Conservation (phyloP, 257 asterid genomes). For the Penstemon davidsonii region DNA sequence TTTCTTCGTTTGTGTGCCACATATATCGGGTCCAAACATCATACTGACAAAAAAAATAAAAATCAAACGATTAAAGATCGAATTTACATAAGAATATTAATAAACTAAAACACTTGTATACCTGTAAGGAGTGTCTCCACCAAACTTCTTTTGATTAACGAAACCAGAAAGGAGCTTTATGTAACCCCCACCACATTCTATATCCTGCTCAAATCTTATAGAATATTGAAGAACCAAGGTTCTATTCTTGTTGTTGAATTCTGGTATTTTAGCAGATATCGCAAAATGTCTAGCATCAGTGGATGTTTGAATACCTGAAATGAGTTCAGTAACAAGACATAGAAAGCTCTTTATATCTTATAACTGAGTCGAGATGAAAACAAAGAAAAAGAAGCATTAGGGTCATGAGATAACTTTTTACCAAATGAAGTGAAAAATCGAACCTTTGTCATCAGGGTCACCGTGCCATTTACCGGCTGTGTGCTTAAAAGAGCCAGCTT, state of each 20-base stretch:
- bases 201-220: conserved; percentile 87
- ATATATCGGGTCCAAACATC: conserved; percentile 99
- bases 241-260: conserved; percentile 85
- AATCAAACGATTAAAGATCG: too few species aligned
- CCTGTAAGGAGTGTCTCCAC: conserved; percentile 97
- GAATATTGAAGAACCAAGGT: conserved; percentile 90
- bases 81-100: too few species aligned
- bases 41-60: conserved; percentile 28
- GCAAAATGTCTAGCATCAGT: conserved; percentile 88
- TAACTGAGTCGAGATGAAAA: background rate
- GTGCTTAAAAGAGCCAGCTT: conserved; percentile 92
- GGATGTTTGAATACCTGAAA: conserved; percentile 86
- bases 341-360: too few species aligned
- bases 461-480: conserved; percentile 90
- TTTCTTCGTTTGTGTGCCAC: too few species aligned
- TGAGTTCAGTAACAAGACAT: background rate
- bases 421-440: background rate
- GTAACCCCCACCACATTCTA: conserved; percentile 98
- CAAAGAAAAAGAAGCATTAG: background rate
- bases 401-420: background rate
- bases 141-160: conserved; percentile 94
- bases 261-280: conserved; percentile 90
- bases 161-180: conserved; percentile 89
- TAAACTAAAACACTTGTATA: too few species aligned
- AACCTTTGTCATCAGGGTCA: conserved; percentile 96